Conservation (phyloP, 1,284 basidiomycete species). For the Tilletia setariae region DNA sequence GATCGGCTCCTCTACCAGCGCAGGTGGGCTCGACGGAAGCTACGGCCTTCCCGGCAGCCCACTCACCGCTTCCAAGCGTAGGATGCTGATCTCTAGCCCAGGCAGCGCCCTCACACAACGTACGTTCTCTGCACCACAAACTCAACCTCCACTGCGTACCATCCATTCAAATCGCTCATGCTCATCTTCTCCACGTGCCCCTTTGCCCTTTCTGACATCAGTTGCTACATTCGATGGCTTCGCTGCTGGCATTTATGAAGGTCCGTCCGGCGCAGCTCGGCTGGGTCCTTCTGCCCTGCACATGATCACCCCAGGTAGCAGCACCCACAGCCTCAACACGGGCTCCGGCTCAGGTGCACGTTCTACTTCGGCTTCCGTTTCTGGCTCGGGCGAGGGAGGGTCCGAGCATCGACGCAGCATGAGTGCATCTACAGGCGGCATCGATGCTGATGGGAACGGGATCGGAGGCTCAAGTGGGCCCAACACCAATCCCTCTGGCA, state of each 20-base stretch:
- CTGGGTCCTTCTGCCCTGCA: slow-evolving; percentile 4
- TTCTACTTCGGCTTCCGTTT: slow-evolving; percentile 1
- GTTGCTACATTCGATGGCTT: slow-evolving; percentile 4
- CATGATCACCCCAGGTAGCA: slow-evolving; percentile 14
- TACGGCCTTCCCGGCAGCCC: slow-evolving; percentile 10
- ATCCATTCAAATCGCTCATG: neutral
- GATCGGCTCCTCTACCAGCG: slow-evolving; percentile 1
- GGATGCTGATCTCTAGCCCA: slow-evolving; percentile 11
- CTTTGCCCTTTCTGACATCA: neutral
- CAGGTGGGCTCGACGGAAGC: neutral
- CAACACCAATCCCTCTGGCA: slow-evolving; percentile 2
- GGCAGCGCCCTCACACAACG: slow-evolving; percentile 4
- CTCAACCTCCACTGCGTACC: neutral
- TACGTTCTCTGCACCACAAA: neutral
- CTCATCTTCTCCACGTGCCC: neutral
- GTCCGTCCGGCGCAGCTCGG: slow-evolving; percentile 1
- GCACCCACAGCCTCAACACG: slow-evolving; percentile 14
- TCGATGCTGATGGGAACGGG: slow-evolving; percentile 5
- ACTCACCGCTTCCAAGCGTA: neutral
- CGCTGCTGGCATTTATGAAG: slow-evolving; percentile 8
- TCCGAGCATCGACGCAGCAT: slow-evolving; percentile 12
- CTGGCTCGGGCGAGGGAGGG: slow-evolving; percentile 4
- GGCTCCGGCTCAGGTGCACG: slow-evolving; percentile 1
- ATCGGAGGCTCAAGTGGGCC: neutral
- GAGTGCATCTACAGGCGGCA: slow-evolving; percentile 11